phyloP scores from a whole-genome alignment of 73 alveolate genomes.

The Effrenium voratum region DNA sequence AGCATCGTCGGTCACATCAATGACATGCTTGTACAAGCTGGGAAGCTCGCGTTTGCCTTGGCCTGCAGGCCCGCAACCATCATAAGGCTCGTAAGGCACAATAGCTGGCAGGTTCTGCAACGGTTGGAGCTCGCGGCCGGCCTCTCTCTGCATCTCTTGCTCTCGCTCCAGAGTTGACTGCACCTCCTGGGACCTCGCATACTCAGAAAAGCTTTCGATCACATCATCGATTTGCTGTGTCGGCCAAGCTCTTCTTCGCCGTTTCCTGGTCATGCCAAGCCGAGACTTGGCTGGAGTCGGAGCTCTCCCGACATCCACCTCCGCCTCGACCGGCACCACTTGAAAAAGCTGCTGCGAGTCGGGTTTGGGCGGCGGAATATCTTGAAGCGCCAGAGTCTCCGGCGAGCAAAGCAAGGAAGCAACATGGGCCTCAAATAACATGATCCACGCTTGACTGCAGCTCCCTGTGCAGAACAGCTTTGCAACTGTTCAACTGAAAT shows the following conservation, averaged over 20 bases:
- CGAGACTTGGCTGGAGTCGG: too few relatives aligned
- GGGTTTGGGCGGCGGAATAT: not conserved
- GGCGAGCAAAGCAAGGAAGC: slow-evolving; percentile 90
- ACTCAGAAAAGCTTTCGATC: slow-evolving; percentile 73
- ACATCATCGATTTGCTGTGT: slow-evolving; percentile 22
- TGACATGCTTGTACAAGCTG: not conserved
- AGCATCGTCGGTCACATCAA: slow-evolving; percentile 26
- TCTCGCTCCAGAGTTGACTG: not conserved
- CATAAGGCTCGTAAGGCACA: not conserved
- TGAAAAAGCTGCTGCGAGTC: slow-evolving; percentile 57
- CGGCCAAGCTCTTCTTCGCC: not conserved
- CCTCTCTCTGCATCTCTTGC: slow-evolving; percentile 2
- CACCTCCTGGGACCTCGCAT: not conserved
- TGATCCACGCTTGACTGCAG: too few relatives aligned
- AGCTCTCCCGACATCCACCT: too few relatives aligned
- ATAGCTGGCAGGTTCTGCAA: not conserved
- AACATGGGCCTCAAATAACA: slow-evolving; percentile 25
- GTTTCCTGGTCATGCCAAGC: too few relatives aligned
- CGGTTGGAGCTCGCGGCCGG: not conserved
- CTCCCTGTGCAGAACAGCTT: too few relatives aligned
- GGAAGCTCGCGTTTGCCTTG: not conserved
- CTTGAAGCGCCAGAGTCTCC: slow-evolving; percentile 44
- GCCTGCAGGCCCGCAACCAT: not conserved
- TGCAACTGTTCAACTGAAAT: too few relatives aligned
- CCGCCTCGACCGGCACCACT: slow-evolving; percentile 58